Evolutionary conservation across 768 basidiomycete genomes (phyloP).

Genomic region (Pleurotus ostreatus): DNA sequence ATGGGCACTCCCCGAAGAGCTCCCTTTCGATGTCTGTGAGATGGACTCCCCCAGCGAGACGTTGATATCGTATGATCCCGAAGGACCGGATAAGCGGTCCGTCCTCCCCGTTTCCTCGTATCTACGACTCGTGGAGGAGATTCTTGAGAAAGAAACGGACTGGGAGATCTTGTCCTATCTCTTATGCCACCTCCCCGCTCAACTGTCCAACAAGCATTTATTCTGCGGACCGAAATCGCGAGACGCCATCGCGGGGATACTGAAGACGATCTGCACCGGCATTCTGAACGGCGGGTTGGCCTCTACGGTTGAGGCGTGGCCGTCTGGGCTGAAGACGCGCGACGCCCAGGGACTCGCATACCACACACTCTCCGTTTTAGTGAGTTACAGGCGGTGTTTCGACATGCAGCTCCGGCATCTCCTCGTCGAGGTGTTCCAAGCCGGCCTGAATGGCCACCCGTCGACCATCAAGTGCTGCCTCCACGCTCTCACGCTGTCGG

Average conservation of each 20-base stretch:
- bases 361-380: slow-evolving; percentile 80
- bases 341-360: slow-evolving; percentile 89
- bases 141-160: slow-evolving; percentile 72
- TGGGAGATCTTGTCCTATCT: slow-evolving; percentile 96
- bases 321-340: slow-evolving; percentile 56
- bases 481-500: slow-evolving; percentile 81
- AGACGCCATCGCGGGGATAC: slow-evolving; percentile 54
- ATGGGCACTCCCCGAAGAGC: slow-evolving; percentile 68
- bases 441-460: slow-evolving; percentile 64
- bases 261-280: slow-evolving; percentile 64
- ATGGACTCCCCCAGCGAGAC: slow-evolving; percentile 64
- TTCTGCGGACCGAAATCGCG: slow-evolving; percentile 87
- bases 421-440: slow-evolving; percentile 70
- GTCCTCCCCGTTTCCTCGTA: slow-evolving; percentile 77
- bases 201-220: slow-evolving; percentile 92
- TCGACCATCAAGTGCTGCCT: slow-evolving; percentile 85
- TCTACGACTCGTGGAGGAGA: slow-evolving; percentile 52
- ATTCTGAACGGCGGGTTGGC: slow-evolving; percentile 59
- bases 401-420: slow-evolving; percentile 60
- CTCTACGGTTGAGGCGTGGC: slow-evolving; percentile 54
- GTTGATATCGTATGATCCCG: slow-evolving; percentile 61
- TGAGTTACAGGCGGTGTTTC: slow-evolving; percentile 83
- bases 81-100: slow-evolving; percentile 32
- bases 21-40: slow-evolving; percentile 53
- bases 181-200: slow-evolving; percentile 85